Percentiles rank a stretch among this genome's conserved stretches.
Conservation (phyloP, 169 alveolate genomes). For the Plasmodium inui region DNA sequence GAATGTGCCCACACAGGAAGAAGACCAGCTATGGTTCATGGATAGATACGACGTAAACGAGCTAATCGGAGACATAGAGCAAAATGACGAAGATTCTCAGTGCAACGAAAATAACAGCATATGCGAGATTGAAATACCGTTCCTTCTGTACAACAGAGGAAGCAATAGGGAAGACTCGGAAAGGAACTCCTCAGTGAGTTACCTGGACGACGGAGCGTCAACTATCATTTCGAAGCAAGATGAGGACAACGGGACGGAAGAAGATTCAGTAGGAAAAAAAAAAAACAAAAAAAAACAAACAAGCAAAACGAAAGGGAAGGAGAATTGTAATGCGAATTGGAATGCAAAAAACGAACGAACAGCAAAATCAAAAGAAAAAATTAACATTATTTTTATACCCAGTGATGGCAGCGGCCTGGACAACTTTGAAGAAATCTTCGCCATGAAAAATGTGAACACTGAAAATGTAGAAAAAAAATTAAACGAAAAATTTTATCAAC, state of each 20-base stretch:
- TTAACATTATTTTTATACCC: slow-evolving; percentile 45
- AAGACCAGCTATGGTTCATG: slow-evolving; percentile 4
- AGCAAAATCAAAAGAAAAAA: slow-evolving; percentile 44
- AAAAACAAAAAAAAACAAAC: slow-evolving; percentile 18
- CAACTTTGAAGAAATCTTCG: slow-evolving; percentile 43
- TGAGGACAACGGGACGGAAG: slow-evolving; percentile 4
- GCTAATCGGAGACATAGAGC: slow-evolving; percentile 26
- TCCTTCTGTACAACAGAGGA: slow-evolving; percentile 14
- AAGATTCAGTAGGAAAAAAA: background rate
- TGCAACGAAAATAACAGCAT: slow-evolving; percentile 6
- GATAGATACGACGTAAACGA: slow-evolving; percentile 44
- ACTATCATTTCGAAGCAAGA: slow-evolving; percentile 47
- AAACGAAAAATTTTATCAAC: slow-evolving; percentile 54
- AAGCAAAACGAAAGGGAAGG: background rate
- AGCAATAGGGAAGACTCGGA: slow-evolving; percentile 55
- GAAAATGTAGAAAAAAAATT: slow-evolving; percentile 43
- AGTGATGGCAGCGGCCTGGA: slow-evolving; percentile 20
- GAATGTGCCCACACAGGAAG: background rate
- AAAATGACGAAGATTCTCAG: background rate
- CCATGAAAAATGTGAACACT: slow-evolving; percentile 34
- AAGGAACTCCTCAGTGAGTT: slow-evolving; percentile 31
- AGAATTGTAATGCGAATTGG: too few species aligned
- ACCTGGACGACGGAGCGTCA: slow-evolving; percentile 60
- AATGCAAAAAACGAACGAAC: background rate
- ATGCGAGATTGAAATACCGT: slow-evolving; percentile 47